Evolutionary conservation across 148 eudicot species (phyloP), one percentile per base, ranked within the genome.

Genomic region (Hydrangea macrophylla): DNA sequence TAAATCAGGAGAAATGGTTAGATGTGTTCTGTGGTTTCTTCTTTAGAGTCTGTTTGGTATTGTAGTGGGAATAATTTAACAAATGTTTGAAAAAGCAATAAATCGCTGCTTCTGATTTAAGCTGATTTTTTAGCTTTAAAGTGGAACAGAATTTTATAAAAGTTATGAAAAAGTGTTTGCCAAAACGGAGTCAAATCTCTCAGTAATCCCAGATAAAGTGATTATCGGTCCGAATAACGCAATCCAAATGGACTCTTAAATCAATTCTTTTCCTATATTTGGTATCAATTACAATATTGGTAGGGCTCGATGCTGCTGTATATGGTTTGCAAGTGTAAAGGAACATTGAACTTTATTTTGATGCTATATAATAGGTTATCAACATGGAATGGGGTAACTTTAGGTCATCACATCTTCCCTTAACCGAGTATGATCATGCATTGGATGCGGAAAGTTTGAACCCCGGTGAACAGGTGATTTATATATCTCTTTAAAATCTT

Each of bases 341-440:
- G 33, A 53, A 39, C 35, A 31, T 61, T 75, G 56, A 28, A 25
- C 32, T 18, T 26, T 20, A 23, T 26, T n/a, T 51, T 0, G 45
- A 27, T 56, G 24, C 33, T 15, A 0, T 42, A 8, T 30, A 64
- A 48, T 71, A 89, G 89, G 92, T 86, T 68, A 84, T 86, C 70
- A 89, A 89, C 73, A 89, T 83, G 92, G 96, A 86, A 65, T 89
- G 92, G 96, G 96, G 96, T 32, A 89, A 84, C 80, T 89, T 89
- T 72, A 80, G 74, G 62, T 71, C 88, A 12, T 75, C 85, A 23
- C 82, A 84, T 80, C 86, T 89, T 65, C 89, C 92, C 13, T 63
- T 84, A 66, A 89, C 89, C 12, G 92, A 89, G 37, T 89, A 86
- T 78, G 96, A 90, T 67, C 72, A 76, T 37, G 80, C 87, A 0